These are phyloP conservation scores for Quercus tomentella DNA, from an alignment of 331 rosid species.

Conservation along the genomic window DNA sequence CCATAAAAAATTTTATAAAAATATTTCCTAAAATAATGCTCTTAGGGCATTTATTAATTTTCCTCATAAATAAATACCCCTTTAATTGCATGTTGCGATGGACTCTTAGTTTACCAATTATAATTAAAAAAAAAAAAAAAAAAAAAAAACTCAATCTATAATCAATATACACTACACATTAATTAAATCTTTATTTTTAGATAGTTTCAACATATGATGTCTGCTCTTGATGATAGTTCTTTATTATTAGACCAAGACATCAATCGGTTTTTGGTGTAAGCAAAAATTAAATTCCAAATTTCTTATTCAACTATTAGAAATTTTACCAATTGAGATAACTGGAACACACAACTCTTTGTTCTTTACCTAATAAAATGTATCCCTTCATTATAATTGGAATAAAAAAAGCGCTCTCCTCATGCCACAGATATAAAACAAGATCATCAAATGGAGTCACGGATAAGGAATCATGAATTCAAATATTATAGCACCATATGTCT, in stretches of 20 bases:
- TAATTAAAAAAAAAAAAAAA: too few species aligned
- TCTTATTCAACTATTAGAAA: accelerated
- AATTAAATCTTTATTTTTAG: too few species aligned
- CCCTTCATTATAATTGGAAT: too few species aligned
- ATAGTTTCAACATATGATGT: accelerated
- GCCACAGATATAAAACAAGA: neutral
- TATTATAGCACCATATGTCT: neutral
- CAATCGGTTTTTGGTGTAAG: accelerated
- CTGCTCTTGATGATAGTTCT: accelerated
- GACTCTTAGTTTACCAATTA: too few species aligned
- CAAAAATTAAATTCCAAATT: accelerated
- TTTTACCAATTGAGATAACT: accelerated
- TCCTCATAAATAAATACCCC: too few species aligned
- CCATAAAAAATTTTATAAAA: too few species aligned
- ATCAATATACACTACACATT: too few species aligned
- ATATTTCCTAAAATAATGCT: too few species aligned
- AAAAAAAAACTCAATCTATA: too few species aligned
- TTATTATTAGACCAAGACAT: accelerated
- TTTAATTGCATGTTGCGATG: too few species aligned
- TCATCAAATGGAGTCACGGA: neutral
- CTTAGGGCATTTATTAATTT: too few species aligned
- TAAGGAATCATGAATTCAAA: neutral
- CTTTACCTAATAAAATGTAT: too few species aligned
- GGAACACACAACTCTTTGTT: accelerated
- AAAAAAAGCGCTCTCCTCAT: neutral